Base-by-base conservation (phyloP, 2,329 filamentous ascomycete species). In the Claviceps sp. region DNA sequence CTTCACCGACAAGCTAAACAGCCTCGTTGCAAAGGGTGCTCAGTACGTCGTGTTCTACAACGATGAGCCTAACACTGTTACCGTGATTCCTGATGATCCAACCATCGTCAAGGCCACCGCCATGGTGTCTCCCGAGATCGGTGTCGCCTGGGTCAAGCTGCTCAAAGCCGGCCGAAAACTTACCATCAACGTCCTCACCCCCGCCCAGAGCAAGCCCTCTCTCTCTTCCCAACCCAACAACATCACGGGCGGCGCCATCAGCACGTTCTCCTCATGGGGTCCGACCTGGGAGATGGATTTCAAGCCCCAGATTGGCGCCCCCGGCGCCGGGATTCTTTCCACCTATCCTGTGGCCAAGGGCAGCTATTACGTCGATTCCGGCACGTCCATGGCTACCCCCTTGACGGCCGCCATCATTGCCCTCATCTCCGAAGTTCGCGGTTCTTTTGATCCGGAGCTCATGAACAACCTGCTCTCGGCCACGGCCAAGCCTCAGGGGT, bases 1-100 rank as follows among this genome's bases (percentile, higher is more conserved):
- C 2, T 42, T 38, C 11, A 14, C 9, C 8, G 1, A 44, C 3
- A 47, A 50, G 39, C 36, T 14, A 6, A n/a, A 5, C 4, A 50
- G 50, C 52, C 3, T 50, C 16, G 29, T n/a, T 5, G 36, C 46
- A 5, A 70, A 70, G 45, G 80, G 80, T 8, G 81, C 78, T 49
- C 73, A 75, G 59, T 81, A 82, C 56, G 64, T 85, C 51, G 64
- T 84, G 57, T 68, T 81, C 59, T 84, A 83, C 64, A 82, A 83
- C 69, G 78, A 76, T 55, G 56, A 52, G 56, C 26, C 22, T 2
- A 5, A 39, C 16, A 14, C 77, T 74, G 11, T 26, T 8, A 11
- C 11, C 13, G n/a, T 40, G 7, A 17, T 16, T 7, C 44, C 16
- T 14, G 37, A 29, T 5, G 7, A 42, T 4, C 65, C 68, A 6